Evolutionary conservation across 2,329 filamentous ascomycete genomes (phyloP).

Genomic region (Scedosporium aurantiacum): DNA sequence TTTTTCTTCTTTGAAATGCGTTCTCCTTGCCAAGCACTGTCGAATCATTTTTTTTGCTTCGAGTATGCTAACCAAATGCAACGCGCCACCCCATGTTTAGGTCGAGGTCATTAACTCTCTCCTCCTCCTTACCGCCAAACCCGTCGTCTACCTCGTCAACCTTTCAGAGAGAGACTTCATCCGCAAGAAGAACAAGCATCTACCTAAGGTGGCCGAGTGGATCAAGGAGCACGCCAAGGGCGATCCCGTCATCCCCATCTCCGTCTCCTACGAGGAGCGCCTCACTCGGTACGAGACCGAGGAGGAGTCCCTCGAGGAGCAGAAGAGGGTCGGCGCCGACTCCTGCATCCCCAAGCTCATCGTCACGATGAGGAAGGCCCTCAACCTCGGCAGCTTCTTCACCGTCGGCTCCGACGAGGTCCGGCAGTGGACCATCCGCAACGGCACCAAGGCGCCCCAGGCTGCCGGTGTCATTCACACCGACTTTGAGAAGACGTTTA

Average conservation of each 20-base stretch:
- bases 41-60: not conserved
- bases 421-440: constrained; percentile 94
- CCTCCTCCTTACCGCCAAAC: constrained; percentile 90
- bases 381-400: constrained; percentile 93
- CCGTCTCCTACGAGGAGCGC: constrained; percentile 85
- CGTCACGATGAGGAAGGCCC: constrained; percentile 79
- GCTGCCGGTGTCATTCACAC: constrained; percentile 96
- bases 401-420: constrained; percentile 93
- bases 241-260: constrained; percentile 88
- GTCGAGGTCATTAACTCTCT: constrained; percentile 96
- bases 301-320: constrained; percentile 68
- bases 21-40: not conserved
- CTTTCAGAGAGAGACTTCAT: constrained; percentile 94
- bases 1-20: constrained; percentile 7
- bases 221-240: constrained; percentile 81
- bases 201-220: constrained; percentile 89
- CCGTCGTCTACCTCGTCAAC: constrained; percentile 94
- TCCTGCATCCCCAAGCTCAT: constrained; percentile 89
- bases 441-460: constrained; percentile 92
- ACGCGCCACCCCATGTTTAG: constrained; percentile 34
- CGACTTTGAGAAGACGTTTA: constrained; percentile 99
- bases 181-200: constrained; percentile 99
- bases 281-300: constrained; percentile 72
- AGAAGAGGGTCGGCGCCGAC: constrained; percentile 76
- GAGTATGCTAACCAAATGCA: constrained; percentile 2